Conservation (phyloP, 176 grass and related monocot species). For the Themeda triandra region DNA sequence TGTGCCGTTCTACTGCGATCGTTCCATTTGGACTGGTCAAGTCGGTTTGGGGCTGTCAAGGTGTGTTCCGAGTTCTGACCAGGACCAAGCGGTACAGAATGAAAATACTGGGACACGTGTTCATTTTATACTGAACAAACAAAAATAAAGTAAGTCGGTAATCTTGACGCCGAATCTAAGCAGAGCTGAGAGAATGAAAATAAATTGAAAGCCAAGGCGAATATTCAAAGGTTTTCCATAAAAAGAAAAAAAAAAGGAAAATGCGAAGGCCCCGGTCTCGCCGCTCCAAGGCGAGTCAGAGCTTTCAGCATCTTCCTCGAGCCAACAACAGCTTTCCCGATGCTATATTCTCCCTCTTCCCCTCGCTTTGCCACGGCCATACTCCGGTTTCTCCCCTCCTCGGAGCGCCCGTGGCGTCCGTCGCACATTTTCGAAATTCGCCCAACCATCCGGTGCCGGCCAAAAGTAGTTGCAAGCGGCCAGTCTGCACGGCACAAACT, state of each 20-base stretch:
- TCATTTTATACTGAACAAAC: too few relatives aligned
- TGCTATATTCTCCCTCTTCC: constrained; percentile 12
- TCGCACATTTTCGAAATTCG: not conserved
- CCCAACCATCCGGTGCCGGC: not conserved
- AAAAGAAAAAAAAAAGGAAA: not conserved
- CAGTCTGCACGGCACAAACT: not conserved
- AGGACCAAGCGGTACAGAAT: too few relatives aligned
- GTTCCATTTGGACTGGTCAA: not conserved
- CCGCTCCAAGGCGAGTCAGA: not conserved
- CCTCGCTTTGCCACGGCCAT: not conserved
- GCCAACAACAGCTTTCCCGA: constrained; percentile 18
- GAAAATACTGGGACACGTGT: too few relatives aligned
- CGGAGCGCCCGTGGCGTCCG: not conserved
- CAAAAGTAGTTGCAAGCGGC: too few relatives aligned
- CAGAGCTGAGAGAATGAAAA: not conserved
- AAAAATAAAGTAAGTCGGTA: too few relatives aligned
- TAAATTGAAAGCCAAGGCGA: not conserved
- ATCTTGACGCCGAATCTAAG: not conserved
- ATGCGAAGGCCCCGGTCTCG: not conserved
- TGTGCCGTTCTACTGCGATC: not conserved
- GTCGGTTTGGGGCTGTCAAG: not conserved
- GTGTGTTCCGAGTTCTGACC: not conserved
- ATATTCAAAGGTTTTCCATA: constrained; percentile 33
- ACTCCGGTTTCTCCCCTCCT: too few relatives aligned
- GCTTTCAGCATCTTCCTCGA: constrained; percentile 24